Percentiles rank a stretch among this genome's conserved stretches.
Evolutionary conservation across 108 stramenopile species (phyloP).

Genomic region (Stephanodiscus minutulus): DNA sequence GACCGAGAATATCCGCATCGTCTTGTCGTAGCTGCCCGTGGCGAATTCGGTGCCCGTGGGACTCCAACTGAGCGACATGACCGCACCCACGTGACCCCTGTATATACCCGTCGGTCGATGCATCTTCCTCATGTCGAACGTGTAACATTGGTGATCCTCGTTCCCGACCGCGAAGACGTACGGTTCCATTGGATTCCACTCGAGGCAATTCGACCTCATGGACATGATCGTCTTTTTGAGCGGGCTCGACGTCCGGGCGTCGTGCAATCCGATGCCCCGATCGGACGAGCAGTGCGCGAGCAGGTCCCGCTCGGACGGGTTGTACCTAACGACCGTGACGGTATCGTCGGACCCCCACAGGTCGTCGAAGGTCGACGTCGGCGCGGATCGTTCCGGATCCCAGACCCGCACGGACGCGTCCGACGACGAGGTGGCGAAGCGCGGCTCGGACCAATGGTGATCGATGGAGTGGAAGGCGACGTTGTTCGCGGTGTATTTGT

Average conservation of each 20-base stretch:
- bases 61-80: slow-evolving; percentile 92
- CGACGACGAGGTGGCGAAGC: slow-evolving; percentile 89
- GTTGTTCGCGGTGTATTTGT: slow-evolving; percentile 1
- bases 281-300: slow-evolving; percentile 91
- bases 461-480: slow-evolving; percentile 88
- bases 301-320: slow-evolving; percentile 94
- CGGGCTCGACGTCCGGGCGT: slow-evolving; percentile 82
- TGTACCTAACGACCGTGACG: slow-evolving; percentile 88
- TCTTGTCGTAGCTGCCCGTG: slow-evolving; percentile 94
- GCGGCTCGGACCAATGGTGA: slow-evolving; percentile 86
- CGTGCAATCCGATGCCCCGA: slow-evolving; percentile 93
- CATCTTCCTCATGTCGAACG: slow-evolving; percentile 97
- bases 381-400: slow-evolving; percentile 83
- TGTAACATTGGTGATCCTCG: slow-evolving; percentile 95
- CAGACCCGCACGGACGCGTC: slow-evolving; percentile 92
- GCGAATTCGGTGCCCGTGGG: slow-evolving; percentile 98
- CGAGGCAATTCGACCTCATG: slow-evolving; percentile 94
- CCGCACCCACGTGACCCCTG: slow-evolving; percentile 97
- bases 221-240: slow-evolving; percentile 90
- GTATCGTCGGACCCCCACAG: slow-evolving; percentile 95
- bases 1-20: slow-evolving; percentile 88
- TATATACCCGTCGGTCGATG: slow-evolving; percentile 85
- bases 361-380: slow-evolving; percentile 74
- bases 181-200: slow-evolving; percentile 99
- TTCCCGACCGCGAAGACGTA: slow-evolving; percentile 96